Base-by-base conservation (phyloP, 306 rosid species). In the Vigna trinervia region DNA sequence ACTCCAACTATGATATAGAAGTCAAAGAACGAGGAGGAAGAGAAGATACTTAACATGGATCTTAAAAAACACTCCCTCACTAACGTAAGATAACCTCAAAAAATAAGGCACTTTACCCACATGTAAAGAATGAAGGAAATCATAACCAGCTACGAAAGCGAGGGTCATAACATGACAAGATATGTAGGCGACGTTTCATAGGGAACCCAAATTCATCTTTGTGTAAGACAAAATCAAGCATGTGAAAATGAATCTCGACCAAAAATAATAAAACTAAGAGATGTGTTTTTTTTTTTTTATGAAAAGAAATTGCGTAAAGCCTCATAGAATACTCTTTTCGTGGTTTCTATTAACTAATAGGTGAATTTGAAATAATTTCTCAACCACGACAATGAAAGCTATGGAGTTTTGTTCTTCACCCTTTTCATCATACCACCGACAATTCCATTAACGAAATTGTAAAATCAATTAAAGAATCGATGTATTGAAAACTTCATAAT, bases 311-410 rank as follows among this genome's bases (percentile, higher is more conserved):
- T 58, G 32, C 61, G 12, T 5, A 20, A 8, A 54, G n/a, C 4
- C 8, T 1, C 4, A 26, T 8, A 45, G 12, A 6, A 57, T 11
- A 22, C 8, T 22, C 14, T 57, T 23, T 7, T 52, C 34, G 32
- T 10, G 32, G 22, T 22, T 10, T 56, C 60, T 3, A 5, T 54
- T 11, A 54, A 54, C 23, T 19, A 30, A 30, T 30, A 20, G 30
- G 0, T 7, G 6, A 19, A 6, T 15, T 9, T 56, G 5, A 13
- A 32, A 54, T 10, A 2, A 28, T 54, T 45, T 53, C 51, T 52
- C 36, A 47, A 52, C 53, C 60, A 41, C 36, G 48, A 52, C 41
- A 72, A 28, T 3, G 78, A 79, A 72, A 62, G 41, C 71, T 61
- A 72, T 64, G 59, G 52, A 80, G 30, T 60, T 28, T 38, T 80